Evolutionary conservation across 73 alveolate genomes (phyloP), one percentile per base, ranked within the genome.

Genomic region (Symbiodinium natans): DNA sequence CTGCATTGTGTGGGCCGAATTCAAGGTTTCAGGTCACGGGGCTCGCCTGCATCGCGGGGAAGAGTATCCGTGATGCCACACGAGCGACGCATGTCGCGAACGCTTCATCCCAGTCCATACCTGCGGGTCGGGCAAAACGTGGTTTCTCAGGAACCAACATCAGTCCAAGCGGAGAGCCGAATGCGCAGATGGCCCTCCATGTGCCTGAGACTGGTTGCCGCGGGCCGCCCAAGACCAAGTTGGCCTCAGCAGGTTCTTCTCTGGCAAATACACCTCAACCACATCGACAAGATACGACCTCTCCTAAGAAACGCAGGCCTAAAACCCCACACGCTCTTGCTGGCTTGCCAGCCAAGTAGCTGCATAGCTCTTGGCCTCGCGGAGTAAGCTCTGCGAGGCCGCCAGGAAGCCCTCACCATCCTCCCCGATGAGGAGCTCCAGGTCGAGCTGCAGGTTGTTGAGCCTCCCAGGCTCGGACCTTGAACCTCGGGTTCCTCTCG

Each of bases 31-130:
- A n/a, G n/a, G n/a, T n/a, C n/a, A n/a, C n/a, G n/a, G n/a, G n/a
- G n/a, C 84, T 34, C 11, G 84, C 96, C 96, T 71, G 86, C 96
- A 90, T 90, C 21, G 96, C 96, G 19, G 96, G 96, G 82, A 90
- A 90, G 43, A 90, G 39, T 31, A 90, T 90, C 54, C 96, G 27
- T 10, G 96, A 90, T 29, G 80, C 96, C 34, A 90, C 77, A 13
- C 96, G 96, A 8, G 88, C 96, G 29, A 90, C 96, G 41, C 96
- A 90, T 19, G 96, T 90, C 8, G 77, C 63, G 25, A 68, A 84
- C 13, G 96, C 96, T 33, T 90, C 96, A 19, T 90, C 96, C 96
- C 96, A 90, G 41, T 90, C 96, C 27, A 90, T 90, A 31, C 96
- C 84, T 74, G 39, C 1, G 82, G 82, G n/a, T n/a, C n/a, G n/a